Evolutionary conservation across 495 filamentous ascomycete genomes (phyloP).

Genomic region (Achaetomiella virescens): DNA sequence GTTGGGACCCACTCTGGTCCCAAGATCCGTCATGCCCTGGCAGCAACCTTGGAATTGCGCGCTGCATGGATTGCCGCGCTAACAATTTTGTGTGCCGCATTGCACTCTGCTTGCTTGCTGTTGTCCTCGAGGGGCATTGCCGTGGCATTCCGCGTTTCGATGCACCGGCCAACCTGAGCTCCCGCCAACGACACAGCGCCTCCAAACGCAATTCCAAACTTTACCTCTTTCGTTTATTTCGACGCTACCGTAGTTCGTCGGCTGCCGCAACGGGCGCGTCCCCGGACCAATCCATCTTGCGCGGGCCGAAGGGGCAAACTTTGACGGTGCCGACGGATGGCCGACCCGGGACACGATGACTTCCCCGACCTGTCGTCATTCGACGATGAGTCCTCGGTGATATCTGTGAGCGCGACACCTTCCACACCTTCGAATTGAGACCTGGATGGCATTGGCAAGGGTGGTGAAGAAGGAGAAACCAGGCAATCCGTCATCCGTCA

Average conservation of each 20-base stretch:
- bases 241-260: background rate
- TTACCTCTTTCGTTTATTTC: background rate
- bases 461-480: background rate
- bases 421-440: background rate
- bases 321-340: constrained; percentile 40
- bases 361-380: constrained; percentile 41
- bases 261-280: background rate
- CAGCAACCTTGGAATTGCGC: background rate
- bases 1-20: background rate
- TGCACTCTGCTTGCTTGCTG: background rate
- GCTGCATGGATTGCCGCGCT: background rate
- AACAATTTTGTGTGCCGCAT: constrained; percentile 7
- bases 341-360: constrained; percentile 47
- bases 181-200: background rate
- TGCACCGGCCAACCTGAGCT: background rate
- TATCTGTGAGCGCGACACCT: constrained; percentile 40
- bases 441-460: background rate
- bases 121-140: constrained; percentile 11
- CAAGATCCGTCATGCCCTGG: background rate
- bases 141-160: background rate
- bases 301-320: constrained; percentile 3
- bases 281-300: background rate
- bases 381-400: constrained; percentile 45
- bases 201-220: background rate
- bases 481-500: background rate